A percentile compares a stretch with the other conserved stretches of the same genome.
Conservation (phyloP, 1,284 basidiomycete genomes). For the Cutaneotrichosporon sp. region DNA sequence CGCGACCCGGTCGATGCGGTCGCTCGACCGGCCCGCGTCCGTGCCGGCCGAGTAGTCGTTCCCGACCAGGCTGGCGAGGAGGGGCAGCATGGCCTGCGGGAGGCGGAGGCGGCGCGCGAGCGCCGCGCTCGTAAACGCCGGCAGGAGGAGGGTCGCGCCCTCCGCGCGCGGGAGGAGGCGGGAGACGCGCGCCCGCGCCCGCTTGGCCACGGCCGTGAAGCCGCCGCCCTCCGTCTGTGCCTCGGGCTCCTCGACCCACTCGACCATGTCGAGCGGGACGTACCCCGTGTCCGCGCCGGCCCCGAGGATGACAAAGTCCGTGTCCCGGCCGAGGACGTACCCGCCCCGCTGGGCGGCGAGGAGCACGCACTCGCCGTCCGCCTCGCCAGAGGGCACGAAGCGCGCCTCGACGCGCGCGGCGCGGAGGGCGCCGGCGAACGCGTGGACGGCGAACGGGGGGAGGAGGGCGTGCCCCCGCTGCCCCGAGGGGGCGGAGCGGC, state of each 20-base stretch:
- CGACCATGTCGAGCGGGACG: slow-evolving; percentile 75
- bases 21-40: slow-evolving; percentile 32
- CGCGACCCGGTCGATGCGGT: slow-evolving; percentile 50
- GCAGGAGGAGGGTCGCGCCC: slow-evolving; percentile 56
- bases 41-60: slow-evolving; percentile 69
- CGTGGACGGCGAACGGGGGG: slow-evolving; percentile 67
- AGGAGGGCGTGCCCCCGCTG: slow-evolving; percentile 65
- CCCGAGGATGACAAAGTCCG: slow-evolving; percentile 77
- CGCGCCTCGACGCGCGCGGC: slow-evolving; percentile 45
- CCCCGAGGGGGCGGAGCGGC: slow-evolving; percentile 70
- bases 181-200: slow-evolving; percentile 50
- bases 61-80: slow-evolving; percentile 81
- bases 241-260: slow-evolving; percentile 60
- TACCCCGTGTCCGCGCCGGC: slow-evolving; percentile 68
- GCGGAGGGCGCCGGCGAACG: slow-evolving; percentile 65
- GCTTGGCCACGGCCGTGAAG: slow-evolving; percentile 22
- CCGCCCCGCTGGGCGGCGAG: slow-evolving; percentile 72
- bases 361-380: slow-evolving; percentile 80
- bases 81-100: slow-evolving; percentile 71
- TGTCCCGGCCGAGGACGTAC: slow-evolving; percentile 76
- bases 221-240: slow-evolving; percentile 15
- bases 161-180: slow-evolving; percentile 61
- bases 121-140: slow-evolving; percentile 64
- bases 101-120: slow-evolving; percentile 69
- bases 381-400: slow-evolving; percentile 76